Conservation (phyloP, 2,329 filamentous ascomycete species). For the Herpotrichia juniperi region DNA sequence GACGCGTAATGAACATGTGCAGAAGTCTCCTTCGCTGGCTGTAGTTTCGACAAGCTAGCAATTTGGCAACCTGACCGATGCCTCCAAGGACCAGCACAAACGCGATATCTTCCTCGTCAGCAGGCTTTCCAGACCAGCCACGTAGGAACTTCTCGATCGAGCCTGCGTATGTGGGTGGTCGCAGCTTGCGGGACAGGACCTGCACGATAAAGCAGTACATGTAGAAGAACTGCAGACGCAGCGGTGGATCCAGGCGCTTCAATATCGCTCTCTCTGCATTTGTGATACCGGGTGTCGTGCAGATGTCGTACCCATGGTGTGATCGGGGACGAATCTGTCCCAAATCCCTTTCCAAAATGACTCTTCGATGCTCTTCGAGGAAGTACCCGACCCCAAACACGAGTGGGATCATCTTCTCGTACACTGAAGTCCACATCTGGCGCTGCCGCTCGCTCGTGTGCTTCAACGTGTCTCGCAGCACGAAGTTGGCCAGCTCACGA, state of each 20-base stretch:
- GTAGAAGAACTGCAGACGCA: slow-evolving; percentile 45
- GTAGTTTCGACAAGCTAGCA: slow-evolving; percentile 40
- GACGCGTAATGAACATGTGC: slow-evolving; percentile 39
- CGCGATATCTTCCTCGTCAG: slow-evolving; percentile 42
- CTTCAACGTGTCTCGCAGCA: slow-evolving; percentile 36
- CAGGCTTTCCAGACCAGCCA: slow-evolving; percentile 39
- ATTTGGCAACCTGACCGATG: slow-evolving; percentile 40
- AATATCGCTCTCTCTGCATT: slow-evolving; percentile 35
- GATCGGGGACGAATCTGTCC: slow-evolving; percentile 39
- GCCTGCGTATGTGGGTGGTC: slow-evolving; percentile 34
- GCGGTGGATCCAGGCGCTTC: slow-evolving; percentile 34
- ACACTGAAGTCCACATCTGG: slow-evolving; percentile 43
- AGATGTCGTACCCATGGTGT: slow-evolving; percentile 43
- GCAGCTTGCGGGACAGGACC: slow-evolving; percentile 38
- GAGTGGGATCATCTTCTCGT: slow-evolving; percentile 44
- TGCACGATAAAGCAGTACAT: slow-evolving; percentile 47
- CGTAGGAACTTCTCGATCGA: slow-evolving; percentile 37
- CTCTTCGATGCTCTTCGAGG: slow-evolving; percentile 41
- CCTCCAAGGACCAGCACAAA: slow-evolving; percentile 44
- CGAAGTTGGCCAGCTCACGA: slow-evolving; percentile 38
- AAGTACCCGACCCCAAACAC: slow-evolving; percentile 46
- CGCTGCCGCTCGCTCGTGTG: slow-evolving; percentile 32
- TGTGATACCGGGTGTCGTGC: slow-evolving; percentile 36
- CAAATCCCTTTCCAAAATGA: slow-evolving; percentile 39
- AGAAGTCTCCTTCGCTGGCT: slow-evolving; percentile 38